phyloP scores from a whole-genome alignment of 345 rosid species.

The Hevea brasiliensis region DNA sequence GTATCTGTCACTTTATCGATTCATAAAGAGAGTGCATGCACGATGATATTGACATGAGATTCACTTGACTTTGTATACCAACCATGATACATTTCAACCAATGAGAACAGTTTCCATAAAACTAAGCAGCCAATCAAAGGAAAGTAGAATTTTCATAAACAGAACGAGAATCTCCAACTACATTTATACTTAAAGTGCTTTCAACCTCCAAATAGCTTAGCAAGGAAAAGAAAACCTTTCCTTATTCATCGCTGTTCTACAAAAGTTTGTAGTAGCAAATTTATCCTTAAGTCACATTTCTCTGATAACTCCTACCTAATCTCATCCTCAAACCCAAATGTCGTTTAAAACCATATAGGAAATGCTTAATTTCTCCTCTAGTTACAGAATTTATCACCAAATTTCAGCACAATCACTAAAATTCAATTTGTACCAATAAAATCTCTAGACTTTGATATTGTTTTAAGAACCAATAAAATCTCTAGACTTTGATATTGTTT shows the following conservation, averaged over 20 bases:
- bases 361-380: too few species aligned
- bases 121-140: slow-evolving; percentile 3
- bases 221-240: neutral
- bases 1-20: neutral
- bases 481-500: too few species aligned
- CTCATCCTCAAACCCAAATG: neutral
- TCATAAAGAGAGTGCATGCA: neutral
- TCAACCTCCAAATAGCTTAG: neutral
- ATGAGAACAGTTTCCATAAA: neutral
- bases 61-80: neutral
- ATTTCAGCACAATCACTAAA: too few species aligned
- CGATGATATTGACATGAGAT: neutral
- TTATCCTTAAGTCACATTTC: neutral
- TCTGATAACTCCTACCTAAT: neutral
- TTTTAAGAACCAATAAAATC: too few species aligned
- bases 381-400: too few species aligned
- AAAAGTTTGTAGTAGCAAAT: neutral
- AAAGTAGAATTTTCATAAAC: neutral
- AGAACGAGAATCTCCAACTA: neutral
- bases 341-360: neutral
- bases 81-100: neutral
- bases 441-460: too few species aligned
- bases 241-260: neutral
- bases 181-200: too few species aligned
- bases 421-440: too few species aligned